phyloP scores from a whole-genome alignment of 2,329 filamentous ascomycete genomes.

The Aaosphaeria arxii region DNA sequence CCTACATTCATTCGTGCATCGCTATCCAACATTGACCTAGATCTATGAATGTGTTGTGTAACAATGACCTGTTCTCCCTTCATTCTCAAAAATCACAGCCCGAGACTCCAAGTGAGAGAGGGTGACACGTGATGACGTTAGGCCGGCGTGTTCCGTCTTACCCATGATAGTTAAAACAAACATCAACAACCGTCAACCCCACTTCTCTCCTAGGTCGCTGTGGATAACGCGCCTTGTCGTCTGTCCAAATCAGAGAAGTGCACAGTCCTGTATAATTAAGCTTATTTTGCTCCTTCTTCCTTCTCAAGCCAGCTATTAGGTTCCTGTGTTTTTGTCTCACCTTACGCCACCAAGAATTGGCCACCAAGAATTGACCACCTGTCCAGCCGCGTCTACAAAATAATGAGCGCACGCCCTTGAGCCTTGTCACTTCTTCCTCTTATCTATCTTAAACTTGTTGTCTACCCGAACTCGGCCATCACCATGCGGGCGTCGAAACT shows the following conservation, averaged over 20 bases:
- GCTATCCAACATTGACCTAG: too few relatives aligned
- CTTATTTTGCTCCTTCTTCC: not conserved
- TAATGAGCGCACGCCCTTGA: not conserved
- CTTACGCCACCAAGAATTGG: not conserved
- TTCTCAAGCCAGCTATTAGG: not conserved
- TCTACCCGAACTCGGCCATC: not conserved
- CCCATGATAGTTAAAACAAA: not conserved
- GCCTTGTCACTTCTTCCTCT: not conserved
- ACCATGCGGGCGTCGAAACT: constrained; percentile 11
- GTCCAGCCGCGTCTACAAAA: not conserved
- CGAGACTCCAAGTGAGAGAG: not conserved
- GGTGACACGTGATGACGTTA: not conserved
- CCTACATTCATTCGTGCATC: too few relatives aligned
- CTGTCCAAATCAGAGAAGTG: not conserved
- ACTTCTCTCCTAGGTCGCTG: too few relatives aligned
- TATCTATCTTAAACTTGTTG: not conserved
- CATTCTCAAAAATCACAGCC: too few relatives aligned
- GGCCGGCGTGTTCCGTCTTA: not conserved
- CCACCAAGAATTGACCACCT: not conserved
- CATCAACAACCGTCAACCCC: not conserved
- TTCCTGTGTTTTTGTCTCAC: not conserved
- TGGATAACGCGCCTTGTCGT: too few relatives aligned
- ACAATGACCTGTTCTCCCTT: too few relatives aligned
- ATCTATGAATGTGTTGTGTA: too few relatives aligned
- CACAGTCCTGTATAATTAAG: not conserved